Evolutionary conservation across 176 grass and related monocot species (phyloP).

Genomic region (Poa annua): DNA sequence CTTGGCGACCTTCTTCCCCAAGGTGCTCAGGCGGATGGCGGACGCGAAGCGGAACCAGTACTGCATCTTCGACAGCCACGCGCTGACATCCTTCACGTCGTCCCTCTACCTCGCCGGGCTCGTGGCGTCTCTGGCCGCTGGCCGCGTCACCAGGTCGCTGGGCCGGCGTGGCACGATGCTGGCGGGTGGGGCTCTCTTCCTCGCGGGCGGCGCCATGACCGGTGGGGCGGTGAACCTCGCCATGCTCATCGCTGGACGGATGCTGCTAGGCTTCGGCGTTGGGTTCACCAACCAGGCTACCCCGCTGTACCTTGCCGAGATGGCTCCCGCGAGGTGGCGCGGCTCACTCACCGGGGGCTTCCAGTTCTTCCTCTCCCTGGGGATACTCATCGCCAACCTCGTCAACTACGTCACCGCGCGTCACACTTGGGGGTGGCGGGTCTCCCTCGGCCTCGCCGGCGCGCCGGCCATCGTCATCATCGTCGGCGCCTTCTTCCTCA

Average conservation of each 20-base stretch:
- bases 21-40: conserved; percentile 49
- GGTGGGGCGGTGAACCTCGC: conserved; percentile 16
- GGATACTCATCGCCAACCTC: conserved; percentile 59
- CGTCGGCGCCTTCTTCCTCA: conserved; percentile 65
- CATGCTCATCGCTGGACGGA: conserved; percentile 12
- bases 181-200: conserved; percentile 1
- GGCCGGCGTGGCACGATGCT: conserved; percentile 62
- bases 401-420: conserved; percentile 61
- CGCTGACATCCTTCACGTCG: conserved; percentile 70
- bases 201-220: conserved; percentile 10
- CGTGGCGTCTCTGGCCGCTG: conserved; percentile 49
- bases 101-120: conserved; percentile 71
- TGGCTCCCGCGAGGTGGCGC: conserved; percentile 67
- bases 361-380: conserved; percentile 72
- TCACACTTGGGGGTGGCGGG: conserved; percentile 66
- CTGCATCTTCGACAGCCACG: conserved; percentile 65
- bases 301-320: conserved; percentile 70
- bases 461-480: conserved; percentile 63
- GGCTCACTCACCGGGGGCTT: conserved; percentile 59
- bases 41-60: conserved; percentile 51
- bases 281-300: conserved; percentile 23
- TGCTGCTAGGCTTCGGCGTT: conserved; percentile 25
- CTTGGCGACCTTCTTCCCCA: conserved; percentile 56
- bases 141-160: conserved; percentile 59
- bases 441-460: conserved; percentile 79